Base-by-base conservation (phyloP, 306 rosid genomes). In the Casuarina equisetifolia region DNA sequence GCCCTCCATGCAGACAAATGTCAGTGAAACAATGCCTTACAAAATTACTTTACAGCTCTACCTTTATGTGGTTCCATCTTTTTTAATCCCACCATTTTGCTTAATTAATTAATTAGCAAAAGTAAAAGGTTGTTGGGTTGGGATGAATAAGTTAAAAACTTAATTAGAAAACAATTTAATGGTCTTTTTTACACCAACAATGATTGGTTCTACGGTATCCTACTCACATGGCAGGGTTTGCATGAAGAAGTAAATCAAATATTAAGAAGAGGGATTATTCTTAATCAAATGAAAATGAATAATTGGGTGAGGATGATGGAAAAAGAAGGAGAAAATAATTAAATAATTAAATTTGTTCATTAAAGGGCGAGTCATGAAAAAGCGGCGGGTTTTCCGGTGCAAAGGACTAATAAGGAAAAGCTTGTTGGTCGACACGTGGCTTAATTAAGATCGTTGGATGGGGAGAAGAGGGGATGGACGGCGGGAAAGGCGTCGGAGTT, bases 341-440 rank as follows among this genome's bases (percentile, higher is more conserved):
- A 73, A 77, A 48, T 0, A 74, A 58, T n/a, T 2, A 25, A 78
- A 66, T n/a, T 6, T 53, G 72, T 43, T 32, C 70, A 46, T 64
- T 70, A 85, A 84, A 89, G 80, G 81, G 75, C n/a, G 84, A 72
- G 87, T 79, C 79, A 87, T 82, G 71, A 88, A 91, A 83, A 94
- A 90, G 98, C 69, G 91, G 97, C 98, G 98, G 94, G 91, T 90
- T 94, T 92, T 90, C 84, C 96, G 98, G 96, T 85, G 73, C 71
- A 82, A 86, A 84, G 84, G 89, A 85, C 84, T 79, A 85, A 69
- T 76, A 77, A 64, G 86, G 81, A 83, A 85, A 85, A 83, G 92
- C 76, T 72, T 80, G 78, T 76, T 40, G 25, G 3, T 8, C 10
- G 85, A 80, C 90, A 92, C 93, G 97, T 90, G 87, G 87, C 63